phyloP scores from a whole-genome alignment of 768 basidiomycete species.

The Pleurotus djamor region DNA sequence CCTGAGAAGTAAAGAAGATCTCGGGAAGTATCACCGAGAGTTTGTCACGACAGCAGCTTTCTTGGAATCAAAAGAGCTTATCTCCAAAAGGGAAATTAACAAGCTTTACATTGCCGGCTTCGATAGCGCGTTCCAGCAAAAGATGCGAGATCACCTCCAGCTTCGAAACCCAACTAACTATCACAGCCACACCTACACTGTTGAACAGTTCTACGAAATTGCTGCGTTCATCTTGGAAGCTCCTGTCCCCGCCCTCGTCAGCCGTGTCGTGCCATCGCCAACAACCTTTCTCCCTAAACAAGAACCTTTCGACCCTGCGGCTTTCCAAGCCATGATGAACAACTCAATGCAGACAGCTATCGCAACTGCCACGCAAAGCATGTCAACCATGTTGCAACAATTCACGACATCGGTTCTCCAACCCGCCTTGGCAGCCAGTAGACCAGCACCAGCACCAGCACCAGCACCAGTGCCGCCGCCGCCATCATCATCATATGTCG shows the following conservation, averaged over 20 bases:
- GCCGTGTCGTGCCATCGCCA: not conserved
- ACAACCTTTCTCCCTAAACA: not conserved
- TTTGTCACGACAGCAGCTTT: not conserved
- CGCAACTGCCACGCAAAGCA: not conserved
- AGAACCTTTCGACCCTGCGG: not conserved
- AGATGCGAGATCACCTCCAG: slow-evolving; percentile 1
- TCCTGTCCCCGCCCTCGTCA: not conserved
- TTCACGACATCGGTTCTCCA: not conserved
- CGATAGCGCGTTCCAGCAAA: not conserved
- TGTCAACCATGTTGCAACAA: not conserved
- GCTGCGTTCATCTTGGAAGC: not conserved
- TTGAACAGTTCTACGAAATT: not conserved
- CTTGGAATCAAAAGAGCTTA: not conserved
- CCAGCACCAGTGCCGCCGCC: no score
- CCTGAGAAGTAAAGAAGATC: not conserved
- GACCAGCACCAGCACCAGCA: no score
- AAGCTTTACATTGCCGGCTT: not conserved
- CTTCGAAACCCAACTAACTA: not conserved
- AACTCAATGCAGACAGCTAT: not conserved
- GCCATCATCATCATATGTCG: no score
- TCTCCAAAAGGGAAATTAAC: not conserved
- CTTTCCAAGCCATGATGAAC: not conserved
- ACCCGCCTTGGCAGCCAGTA: not conserved
- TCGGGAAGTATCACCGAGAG: not conserved
- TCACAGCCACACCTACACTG: not conserved